Evolutionary conservation across 139 green algal genomes (phyloP).

Genomic region (Desmodesmus armatus): DNA sequence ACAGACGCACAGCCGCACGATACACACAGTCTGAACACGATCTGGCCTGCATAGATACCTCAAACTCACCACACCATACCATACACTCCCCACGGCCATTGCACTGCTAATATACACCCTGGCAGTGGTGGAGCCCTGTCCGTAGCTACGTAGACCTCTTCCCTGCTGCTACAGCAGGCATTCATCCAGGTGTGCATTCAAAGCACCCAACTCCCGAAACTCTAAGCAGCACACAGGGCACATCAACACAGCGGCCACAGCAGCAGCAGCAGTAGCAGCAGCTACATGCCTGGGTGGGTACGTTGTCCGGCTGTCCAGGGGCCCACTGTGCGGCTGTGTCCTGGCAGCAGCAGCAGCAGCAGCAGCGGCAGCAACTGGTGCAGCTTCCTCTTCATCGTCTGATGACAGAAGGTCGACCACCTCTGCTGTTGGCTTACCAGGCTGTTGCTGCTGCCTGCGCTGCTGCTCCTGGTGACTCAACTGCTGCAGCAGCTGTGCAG

Average conservation of each 20-base stretch:
- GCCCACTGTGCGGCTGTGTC: no score
- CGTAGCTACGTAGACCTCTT: no score
- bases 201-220: background rate
- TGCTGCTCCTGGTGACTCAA: background rate
- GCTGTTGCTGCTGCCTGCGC: background rate
- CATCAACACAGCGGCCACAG: background rate
- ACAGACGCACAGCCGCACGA: no score
- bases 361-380: background rate
- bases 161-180: no score
- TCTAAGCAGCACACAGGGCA: conserved; percentile 28
- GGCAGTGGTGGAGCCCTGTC: no score
- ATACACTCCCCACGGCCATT: no score
- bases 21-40: no score
- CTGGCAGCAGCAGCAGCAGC: background rate
- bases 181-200: conserved; percentile 22
- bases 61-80: no score
- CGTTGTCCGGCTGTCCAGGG: no score
- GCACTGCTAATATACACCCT: no score
- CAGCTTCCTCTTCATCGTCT: background rate
- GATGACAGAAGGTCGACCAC: conserved; percentile 30
- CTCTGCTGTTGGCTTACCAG: background rate
- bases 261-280: background rate
- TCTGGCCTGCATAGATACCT: no score
- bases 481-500: background rate
- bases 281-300: background rate